Evolutionary conservation across 2,329 filamentous ascomycete genomes (phyloP).

Genomic region (Gnomoniopsis smithogilvyi): DNA sequence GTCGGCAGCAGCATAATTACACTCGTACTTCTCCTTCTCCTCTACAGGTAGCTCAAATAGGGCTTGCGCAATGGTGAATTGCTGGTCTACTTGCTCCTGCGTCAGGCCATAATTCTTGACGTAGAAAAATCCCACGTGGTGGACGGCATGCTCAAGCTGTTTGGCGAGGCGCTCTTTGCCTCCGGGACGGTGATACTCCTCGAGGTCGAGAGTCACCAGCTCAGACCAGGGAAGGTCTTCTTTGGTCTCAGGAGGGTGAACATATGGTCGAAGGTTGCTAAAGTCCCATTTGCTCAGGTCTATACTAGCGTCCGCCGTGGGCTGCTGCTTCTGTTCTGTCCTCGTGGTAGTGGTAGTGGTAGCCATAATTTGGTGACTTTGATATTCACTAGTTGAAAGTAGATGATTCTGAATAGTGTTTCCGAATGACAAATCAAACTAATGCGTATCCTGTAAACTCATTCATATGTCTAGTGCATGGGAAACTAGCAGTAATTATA

Average conservation of each 20-base stretch:
- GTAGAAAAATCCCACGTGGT: conserved; percentile 57
- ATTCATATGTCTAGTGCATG: background rate
- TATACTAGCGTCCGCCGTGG: conserved; percentile 12
- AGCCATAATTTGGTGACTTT: background rate
- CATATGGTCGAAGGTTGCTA: conserved; percentile 34
- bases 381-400: background rate
- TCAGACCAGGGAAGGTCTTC: conserved; percentile 49
- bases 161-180: conserved; percentile 52
- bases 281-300: conserved; percentile 22
- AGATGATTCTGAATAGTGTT: background rate
- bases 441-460: background rate
- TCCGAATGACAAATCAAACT: background rate
- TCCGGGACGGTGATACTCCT: conserved; percentile 48
- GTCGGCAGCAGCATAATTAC: conserved; percentile 46
- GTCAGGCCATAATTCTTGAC: conserved; percentile 60
- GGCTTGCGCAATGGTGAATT: conserved; percentile 58
- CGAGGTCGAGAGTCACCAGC: conserved; percentile 54
- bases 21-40: conserved; percentile 57
- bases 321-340: conserved; percentile 1
- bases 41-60: conserved; percentile 54
- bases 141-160: conserved; percentile 52
- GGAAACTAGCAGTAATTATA: background rate
- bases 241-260: conserved; percentile 44
- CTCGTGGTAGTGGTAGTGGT: conserved; percentile 18
- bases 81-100: conserved; percentile 56